Evolutionary conservation across 2,329 filamentous ascomycete species (phyloP).

Genomic region (Fusarium sp.): DNA sequence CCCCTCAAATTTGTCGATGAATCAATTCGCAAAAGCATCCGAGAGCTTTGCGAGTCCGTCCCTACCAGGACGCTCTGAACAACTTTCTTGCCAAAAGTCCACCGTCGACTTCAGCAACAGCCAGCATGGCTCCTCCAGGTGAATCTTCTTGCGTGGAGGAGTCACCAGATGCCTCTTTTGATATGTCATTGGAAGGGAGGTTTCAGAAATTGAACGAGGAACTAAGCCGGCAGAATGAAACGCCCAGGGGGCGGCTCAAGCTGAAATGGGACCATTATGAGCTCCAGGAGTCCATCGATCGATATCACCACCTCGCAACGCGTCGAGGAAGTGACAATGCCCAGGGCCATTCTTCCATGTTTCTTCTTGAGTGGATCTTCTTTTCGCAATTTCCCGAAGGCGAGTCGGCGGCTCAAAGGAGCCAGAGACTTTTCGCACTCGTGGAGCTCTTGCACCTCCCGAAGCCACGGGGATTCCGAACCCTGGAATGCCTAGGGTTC

Average conservation of each 20-base stretch:
- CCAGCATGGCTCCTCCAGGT: not conserved
- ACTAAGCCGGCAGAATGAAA: not conserved
- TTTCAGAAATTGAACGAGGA: not conserved
- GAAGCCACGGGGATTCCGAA: not conserved
- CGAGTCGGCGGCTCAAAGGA: not conserved
- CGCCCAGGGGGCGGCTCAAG: not conserved
- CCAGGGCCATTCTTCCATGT: not conserved
- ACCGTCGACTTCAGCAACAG: no score
- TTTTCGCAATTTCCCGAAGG: not conserved
- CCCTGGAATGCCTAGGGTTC: not conserved
- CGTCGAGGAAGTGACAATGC: not conserved
- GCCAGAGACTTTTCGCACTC: not conserved
- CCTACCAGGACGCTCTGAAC: not conserved
- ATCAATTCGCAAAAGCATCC: not conserved
- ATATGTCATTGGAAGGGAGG: not conserved
- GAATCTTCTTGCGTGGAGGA: not conserved
- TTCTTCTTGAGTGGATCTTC: not conserved
- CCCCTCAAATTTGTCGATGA: not conserved
- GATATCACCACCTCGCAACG: not conserved
- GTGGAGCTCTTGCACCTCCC: not conserved
- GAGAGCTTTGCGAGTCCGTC: not conserved
- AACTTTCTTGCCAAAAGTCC: not conserved
- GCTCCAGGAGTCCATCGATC: not conserved
- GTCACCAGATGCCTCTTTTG: not conserved
- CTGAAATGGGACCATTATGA: not conserved